A percentile compares a stretch with the other conserved stretches of the same genome.
These are phyloP conservation scores for Mycothermus thermophilus DNA, from an alignment of 495 filamentous ascomycete species.

Conservation along the genomic window DNA sequence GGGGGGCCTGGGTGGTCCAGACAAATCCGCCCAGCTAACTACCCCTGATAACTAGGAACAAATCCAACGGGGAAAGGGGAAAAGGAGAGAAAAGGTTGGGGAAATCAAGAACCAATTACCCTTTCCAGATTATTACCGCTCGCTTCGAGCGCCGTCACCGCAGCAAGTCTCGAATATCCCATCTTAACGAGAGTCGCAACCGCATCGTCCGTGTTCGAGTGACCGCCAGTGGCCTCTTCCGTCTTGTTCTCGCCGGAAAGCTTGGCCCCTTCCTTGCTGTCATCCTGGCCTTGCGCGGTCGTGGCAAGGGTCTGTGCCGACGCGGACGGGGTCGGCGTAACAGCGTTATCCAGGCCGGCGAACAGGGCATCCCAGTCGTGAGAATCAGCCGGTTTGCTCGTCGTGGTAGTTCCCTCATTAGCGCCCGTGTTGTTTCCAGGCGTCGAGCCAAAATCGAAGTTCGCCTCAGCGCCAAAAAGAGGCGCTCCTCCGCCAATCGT, in stretches of 20 bases:
- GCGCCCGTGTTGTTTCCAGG: constrained; percentile 41
- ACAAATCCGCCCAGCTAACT: too few species aligned
- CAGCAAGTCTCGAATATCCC: constrained; percentile 71
- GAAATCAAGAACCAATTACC: constrained; percentile 47
- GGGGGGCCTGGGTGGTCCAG: too few species aligned
- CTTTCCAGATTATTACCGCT: constrained; percentile 91
- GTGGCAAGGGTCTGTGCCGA: constrained; percentile 11
- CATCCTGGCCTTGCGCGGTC: constrained; percentile 4
- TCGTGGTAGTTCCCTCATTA: constrained; percentile 28
- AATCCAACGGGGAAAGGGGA: too few species aligned
- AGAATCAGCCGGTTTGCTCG: constrained; percentile 24
- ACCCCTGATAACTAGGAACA: too few species aligned
- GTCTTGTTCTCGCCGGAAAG: too few species aligned
- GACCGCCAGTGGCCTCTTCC: too few species aligned
- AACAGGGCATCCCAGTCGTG: constrained; percentile 97
- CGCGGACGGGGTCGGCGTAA: constrained; percentile 15
- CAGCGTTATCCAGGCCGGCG: constrained; percentile 60
- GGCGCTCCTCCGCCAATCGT: constrained; percentile 15
- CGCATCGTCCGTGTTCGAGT: too few species aligned
- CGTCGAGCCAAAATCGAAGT: constrained; percentile 33
- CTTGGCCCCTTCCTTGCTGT: constrained; percentile 17
- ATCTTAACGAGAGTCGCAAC: constrained; percentile 76
- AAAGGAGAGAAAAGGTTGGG: too few species aligned
- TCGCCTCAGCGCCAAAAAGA: constrained; percentile 32
- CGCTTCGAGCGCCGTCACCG: constrained; percentile 78